Conservation (phyloP, 1,139 yeast species). For the Kazachstania sp. region DNA sequence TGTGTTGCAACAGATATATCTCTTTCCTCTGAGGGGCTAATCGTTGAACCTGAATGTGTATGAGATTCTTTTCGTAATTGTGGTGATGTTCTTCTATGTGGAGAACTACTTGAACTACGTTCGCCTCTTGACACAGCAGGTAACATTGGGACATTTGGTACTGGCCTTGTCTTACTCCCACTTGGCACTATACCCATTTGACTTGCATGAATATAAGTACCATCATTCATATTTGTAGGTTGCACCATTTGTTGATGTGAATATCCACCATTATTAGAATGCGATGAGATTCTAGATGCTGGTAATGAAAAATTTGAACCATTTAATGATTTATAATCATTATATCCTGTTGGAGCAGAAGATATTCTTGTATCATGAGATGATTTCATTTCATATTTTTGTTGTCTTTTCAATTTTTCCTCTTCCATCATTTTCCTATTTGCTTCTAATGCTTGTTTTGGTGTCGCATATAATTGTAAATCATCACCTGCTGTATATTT, state of each 20-base stretch:
- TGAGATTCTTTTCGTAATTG: slow-evolving; percentile 1
- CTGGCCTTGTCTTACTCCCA: not conserved
- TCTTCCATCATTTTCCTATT: slow-evolving; percentile 21
- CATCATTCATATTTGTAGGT: not conserved
- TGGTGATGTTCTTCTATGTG: slow-evolving; percentile 6
- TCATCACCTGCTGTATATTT: slow-evolving; percentile 32
- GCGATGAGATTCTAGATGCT: not conserved
- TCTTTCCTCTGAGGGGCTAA: slow-evolving; percentile 7
- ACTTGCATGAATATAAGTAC: slow-evolving; percentile 1
- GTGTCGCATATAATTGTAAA: slow-evolving; percentile 29
- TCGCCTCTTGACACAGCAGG: not conserved
- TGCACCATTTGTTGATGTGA: slow-evolving; percentile 2
- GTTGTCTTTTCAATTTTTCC: slow-evolving; percentile 18
- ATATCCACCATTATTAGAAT: not conserved
- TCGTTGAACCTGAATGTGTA: not conserved
- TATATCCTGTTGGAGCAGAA: slow-evolving; percentile 6
- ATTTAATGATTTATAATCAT: not conserved
- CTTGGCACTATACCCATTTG: not conserved
- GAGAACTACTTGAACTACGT: slow-evolving; percentile 1
- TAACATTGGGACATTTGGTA: not conserved
- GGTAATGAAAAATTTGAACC: not conserved
- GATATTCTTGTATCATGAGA: slow-evolving; percentile 10
- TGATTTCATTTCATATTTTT: slow-evolving; percentile 17
- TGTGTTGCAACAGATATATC: slow-evolving; percentile 26
- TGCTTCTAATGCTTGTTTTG: slow-evolving; percentile 30